phyloP scores from a whole-genome alignment of 75 land plant genomes.

The Sequoia sempervirens region DNA sequence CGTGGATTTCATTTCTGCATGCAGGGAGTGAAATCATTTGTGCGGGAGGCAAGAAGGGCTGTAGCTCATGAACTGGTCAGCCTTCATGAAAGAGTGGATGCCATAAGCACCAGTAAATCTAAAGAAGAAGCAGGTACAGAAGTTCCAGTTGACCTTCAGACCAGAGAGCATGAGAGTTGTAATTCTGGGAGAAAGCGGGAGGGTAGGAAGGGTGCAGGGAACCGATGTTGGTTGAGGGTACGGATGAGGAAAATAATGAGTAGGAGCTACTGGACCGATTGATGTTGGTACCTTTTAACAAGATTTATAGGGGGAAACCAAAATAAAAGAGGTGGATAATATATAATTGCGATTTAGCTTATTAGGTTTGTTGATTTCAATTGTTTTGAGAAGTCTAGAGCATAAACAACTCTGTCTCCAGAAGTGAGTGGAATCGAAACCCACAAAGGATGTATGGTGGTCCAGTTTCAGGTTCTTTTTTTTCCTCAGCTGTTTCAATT shows the following conservation, averaged over 20 bases:
- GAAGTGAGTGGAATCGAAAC: not conserved
- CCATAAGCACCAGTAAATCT: not conserved
- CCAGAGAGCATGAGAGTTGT: not conserved
- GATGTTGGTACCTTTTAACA: not conserved
- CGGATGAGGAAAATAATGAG: not conserved
- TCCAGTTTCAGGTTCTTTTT: not conserved
- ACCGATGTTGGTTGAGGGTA: not conserved
- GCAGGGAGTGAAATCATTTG: slow-evolving; percentile 27
- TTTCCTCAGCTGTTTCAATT: not conserved
- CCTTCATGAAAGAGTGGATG: slow-evolving; percentile 22
- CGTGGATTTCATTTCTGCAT: not conserved
- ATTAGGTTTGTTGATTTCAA: no score
- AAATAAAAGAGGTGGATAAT: no score
- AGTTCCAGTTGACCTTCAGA: not conserved
- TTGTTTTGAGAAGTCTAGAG: not conserved
- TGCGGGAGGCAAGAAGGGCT: slow-evolving; percentile 25
- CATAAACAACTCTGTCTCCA: not conserved
- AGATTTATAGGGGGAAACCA: no score
- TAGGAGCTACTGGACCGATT: slow-evolving; percentile 3
- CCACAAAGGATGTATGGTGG: not conserved
- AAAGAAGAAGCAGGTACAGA: not conserved
- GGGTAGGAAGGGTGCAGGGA: not conserved
- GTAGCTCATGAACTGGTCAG: slow-evolving; percentile 15
- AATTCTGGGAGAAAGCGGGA: not conserved
- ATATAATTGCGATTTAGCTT: no score